Evolutionary conservation across 2,329 filamentous ascomycete genomes (phyloP).

Genomic region (Cladophialophora bantiana): DNA sequence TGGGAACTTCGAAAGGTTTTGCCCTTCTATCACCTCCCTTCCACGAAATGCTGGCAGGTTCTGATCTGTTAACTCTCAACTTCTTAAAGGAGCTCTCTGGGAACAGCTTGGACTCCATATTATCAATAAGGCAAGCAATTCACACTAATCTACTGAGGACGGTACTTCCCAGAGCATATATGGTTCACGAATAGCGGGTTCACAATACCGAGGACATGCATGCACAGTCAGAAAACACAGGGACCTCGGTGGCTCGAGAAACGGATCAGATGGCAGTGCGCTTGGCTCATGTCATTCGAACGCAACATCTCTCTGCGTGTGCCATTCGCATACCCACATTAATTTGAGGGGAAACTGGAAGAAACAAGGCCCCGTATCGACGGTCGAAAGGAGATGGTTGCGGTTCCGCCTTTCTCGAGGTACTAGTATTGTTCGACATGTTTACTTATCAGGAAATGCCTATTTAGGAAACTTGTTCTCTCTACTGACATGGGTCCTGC

Average conservation of each 20-base stretch:
- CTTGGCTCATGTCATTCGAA: not conserved
- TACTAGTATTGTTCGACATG: not conserved
- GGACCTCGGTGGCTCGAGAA: not conserved
- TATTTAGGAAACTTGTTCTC: not conserved
- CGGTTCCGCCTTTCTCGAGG: no score
- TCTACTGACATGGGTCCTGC: not conserved
- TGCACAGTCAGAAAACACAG: not conserved
- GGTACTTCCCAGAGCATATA: no score
- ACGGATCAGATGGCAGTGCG: not conserved
- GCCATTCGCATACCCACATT: not conserved
- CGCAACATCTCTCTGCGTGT: no score
- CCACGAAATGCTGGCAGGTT: no score
- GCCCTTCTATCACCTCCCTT: no score
- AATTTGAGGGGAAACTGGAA: not conserved
- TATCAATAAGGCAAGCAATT: no score
- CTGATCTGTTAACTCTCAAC: no score
- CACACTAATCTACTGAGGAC: no score
- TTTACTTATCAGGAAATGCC: not conserved
- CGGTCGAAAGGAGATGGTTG: not conserved
- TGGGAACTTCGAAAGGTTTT: no score
- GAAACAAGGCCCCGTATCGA: not conserved
- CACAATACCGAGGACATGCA: not conserved
- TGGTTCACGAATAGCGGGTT: not conserved
- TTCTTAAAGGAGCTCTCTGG: no score
- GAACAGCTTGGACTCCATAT: no score